Evolutionary conservation across 1,139 yeast genomes (phyloP).

Genomic region (Blastobotrys buckinghamii): DNA sequence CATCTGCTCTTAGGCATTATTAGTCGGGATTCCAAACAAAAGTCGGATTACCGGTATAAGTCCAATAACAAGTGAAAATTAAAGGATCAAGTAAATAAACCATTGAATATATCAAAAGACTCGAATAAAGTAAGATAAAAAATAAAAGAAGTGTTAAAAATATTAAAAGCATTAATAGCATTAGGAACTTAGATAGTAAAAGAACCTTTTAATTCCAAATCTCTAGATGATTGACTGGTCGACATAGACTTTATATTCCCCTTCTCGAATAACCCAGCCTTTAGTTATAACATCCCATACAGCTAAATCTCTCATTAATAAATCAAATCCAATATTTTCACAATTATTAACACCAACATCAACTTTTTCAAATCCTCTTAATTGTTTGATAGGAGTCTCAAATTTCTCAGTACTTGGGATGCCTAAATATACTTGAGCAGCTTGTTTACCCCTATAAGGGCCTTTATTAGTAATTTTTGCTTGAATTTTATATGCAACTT

Average conservation of each 20-base stretch:
- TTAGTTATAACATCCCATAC: constrained; percentile 54
- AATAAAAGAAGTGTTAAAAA: too few species aligned
- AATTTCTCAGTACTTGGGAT: constrained; percentile 41
- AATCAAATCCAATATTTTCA: constrained; percentile 39
- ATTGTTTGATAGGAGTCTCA: constrained; percentile 44
- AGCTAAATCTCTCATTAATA: constrained; percentile 51
- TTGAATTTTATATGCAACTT: constrained; percentile 42
- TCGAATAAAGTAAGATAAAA: too few species aligned
- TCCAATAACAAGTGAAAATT: too few species aligned
- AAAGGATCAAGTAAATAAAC: too few species aligned
- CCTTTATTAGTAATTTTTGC: constrained; percentile 51
- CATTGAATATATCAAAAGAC: too few species aligned
- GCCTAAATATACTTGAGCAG: constrained; percentile 53
- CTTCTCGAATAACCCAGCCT: constrained; percentile 58
- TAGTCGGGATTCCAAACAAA: too few species aligned
- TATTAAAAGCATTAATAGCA: too few species aligned
- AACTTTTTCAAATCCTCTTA: constrained; percentile 59
- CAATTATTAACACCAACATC: constrained; percentile 42
- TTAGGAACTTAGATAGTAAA: constrained; percentile 26
- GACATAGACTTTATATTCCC: constrained; percentile 49
- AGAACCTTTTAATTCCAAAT: constrained; percentile 37
- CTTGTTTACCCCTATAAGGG: constrained; percentile 46
- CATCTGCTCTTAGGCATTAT: too few species aligned
- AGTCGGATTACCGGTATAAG: too few species aligned
- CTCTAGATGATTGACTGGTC: constrained; percentile 21